These are phyloP conservation scores for Aleurites moluccanus DNA, from an alignment of 441 rosid species.

Conservation along the genomic window DNA sequence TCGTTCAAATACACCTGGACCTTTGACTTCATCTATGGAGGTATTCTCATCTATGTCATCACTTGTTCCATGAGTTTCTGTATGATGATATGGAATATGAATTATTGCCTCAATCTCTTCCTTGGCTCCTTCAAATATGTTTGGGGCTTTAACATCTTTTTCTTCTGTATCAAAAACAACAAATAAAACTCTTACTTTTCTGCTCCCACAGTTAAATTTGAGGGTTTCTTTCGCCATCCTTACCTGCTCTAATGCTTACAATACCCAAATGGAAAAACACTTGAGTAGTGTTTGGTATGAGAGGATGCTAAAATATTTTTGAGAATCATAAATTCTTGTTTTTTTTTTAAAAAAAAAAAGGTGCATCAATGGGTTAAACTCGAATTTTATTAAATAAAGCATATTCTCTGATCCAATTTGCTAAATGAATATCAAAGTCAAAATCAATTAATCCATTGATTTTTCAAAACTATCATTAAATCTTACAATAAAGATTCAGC, in stretches of 20 bases:
- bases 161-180: constrained; percentile 14
- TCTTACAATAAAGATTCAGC: too few relatives aligned
- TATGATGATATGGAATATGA: constrained; percentile 35
- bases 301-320: too few relatives aligned
- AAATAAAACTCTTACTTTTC: background rate
- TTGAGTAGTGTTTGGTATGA: too few relatives aligned
- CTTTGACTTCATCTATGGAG: constrained; percentile 47
- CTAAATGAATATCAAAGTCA: too few relatives aligned
- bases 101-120: constrained; percentile 34
- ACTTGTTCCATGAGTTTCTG: constrained; percentile 57
- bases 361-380: too few relatives aligned
- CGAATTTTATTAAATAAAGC: too few relatives aligned
- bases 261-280: background rate
- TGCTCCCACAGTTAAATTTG: background rate
- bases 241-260: background rate
- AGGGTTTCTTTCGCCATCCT: background rate
- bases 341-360: too few relatives aligned
- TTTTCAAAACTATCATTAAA: too few relatives aligned
- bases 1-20: constrained; percentile 49
- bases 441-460: too few relatives aligned
- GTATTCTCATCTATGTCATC: constrained; percentile 54
- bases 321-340: too few relatives aligned
- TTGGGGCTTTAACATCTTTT: constrained; percentile 39
- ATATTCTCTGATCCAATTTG: too few relatives aligned
- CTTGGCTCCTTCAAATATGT: constrained; percentile 38